phyloP scores from a whole-genome alignment of 2,329 filamentous ascomycete genomes.

The Fusarium sacchari region DNA sequence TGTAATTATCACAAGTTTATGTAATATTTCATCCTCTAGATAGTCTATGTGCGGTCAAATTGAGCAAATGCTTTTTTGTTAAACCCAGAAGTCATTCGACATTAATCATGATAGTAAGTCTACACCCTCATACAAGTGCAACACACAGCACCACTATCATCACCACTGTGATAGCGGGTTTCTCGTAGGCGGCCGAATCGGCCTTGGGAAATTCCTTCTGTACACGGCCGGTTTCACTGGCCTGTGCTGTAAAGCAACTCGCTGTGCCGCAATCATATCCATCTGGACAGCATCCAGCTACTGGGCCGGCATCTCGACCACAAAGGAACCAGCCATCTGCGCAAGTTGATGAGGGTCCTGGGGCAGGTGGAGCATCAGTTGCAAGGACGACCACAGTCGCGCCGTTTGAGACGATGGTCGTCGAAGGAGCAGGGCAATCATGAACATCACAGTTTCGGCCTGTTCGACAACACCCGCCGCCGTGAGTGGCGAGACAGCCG shows the following conservation, averaged over 20 bases:
- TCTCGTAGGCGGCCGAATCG: neutral
- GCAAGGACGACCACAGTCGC: conserved; percentile 76
- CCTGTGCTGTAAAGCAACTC: conserved; percentile 72
- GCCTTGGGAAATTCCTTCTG: conserved; percentile 61
- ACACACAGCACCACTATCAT: conserved; percentile 5
- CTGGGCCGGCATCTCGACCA: conserved; percentile 63
- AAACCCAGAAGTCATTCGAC: conserved; percentile 4
- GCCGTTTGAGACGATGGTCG: conserved; percentile 74
- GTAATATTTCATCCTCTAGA: conserved; percentile 12
- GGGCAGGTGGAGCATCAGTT: conserved; percentile 56
- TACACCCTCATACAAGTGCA: conserved; percentile 8
- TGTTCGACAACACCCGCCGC: conserved; percentile 86
- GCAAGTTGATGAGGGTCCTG: conserved; percentile 62
- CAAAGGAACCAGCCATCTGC: conserved; percentile 84
- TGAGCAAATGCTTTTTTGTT: neutral
- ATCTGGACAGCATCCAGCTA: conserved; percentile 85
- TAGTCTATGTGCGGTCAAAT: conserved; percentile 14
- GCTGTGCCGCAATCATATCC: conserved; percentile 78
- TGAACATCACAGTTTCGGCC: conserved; percentile 85
- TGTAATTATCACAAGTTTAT: conserved; percentile 15
- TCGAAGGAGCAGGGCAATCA: conserved; percentile 74
- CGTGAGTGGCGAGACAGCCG: conserved; percentile 84
- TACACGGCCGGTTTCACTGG: conserved; percentile 65
- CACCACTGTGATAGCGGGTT: conserved; percentile 18
- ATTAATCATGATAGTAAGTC: neutral